Evolutionary conservation across 495 filamentous ascomycete genomes (phyloP), one percentile per base, ranked within the genome.

Genomic region (Annulohypoxylon stygium): DNA sequence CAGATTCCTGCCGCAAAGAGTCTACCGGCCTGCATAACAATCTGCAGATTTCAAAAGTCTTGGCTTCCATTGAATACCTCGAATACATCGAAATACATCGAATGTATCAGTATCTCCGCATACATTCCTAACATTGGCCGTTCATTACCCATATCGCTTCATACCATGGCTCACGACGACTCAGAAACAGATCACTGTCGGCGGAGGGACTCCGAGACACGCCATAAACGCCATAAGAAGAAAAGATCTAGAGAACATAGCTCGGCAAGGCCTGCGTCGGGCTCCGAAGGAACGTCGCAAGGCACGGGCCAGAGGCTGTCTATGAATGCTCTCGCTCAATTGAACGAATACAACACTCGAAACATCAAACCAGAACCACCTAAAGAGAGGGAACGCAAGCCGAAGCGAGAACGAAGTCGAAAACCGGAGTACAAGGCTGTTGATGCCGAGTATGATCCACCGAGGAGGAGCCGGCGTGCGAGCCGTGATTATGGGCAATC

Each of bases 321-420:
- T 36, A 85, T 86, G 10, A 87, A 89, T 64, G 86, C 90, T 7
- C 78, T 93, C 65, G 90, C 90, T 14, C 85, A 86, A 73, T 76
- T 93, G 43, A 85, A 91, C 67, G 81, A 85, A n/a, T 79, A 86
- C 33, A 89, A 91, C 72, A 82, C 86, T 33, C 74, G 79, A 50
- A 71, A 36, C 5, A 55, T 59, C 36, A 34, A 50, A 61, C 58
- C 61, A 67, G 77, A 78, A 55, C 69, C 71, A 36, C 45, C 71
- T 16, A 73, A 61, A 63, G 70, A 74, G 33, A 75, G 67, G 10
- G 74, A 74, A 54, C 70, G 70, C 18, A 75, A 64, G 30, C 61
- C 70, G 57, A 67, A 69, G 26, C 65, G 65, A 65, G 73, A 74
- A 10, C 67, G 45, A 37, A 53, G 48, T 12, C 71, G 69, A 33